phyloP scores from a whole-genome alignment of 352 stramenopile genomes.

The Globisporangium spinosum region DNA sequence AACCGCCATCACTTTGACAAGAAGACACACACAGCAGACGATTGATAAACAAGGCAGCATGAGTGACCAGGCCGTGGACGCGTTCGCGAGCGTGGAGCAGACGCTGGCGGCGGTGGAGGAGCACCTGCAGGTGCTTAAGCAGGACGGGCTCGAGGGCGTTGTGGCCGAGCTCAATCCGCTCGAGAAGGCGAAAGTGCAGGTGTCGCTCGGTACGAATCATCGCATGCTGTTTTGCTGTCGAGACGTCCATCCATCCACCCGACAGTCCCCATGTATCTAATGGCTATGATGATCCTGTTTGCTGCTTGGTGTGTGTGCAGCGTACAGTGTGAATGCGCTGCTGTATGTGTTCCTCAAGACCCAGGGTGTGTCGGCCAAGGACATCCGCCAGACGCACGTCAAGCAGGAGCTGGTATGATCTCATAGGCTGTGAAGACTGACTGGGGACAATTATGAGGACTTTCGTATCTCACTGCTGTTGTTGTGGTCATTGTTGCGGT shows the following conservation, averaged over 20 bases:
- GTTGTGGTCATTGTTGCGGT: constrained; percentile 5
- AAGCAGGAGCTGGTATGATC: constrained; percentile 78
- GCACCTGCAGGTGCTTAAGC: constrained; percentile 58
- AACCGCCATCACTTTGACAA: neutral
- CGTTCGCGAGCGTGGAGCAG: constrained; percentile 72
- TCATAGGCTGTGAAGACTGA: neutral
- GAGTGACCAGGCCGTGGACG: constrained; percentile 61
- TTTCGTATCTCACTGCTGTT: neutral
- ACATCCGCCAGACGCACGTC: constrained; percentile 87
- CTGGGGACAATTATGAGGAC: neutral
- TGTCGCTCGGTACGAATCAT: constrained; percentile 58
- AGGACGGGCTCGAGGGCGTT: constrained; percentile 55
- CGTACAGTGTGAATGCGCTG: constrained; percentile 84
- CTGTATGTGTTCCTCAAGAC: constrained; percentile 88
- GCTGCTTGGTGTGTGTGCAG: constrained; percentile 25
- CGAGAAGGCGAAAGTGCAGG: constrained; percentile 81
- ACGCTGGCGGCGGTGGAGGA: constrained; percentile 73
- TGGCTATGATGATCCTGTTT: neutral
- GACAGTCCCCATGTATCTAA: neutral
- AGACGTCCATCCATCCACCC: neutral
- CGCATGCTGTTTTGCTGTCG: neutral
- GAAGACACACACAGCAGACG: neutral
- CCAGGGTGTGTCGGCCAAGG: constrained; percentile 83
- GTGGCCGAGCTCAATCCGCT: constrained; percentile 53
- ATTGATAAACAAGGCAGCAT: constrained; percentile 20